Evolutionary conservation across 148 eudicot genomes (phyloP).

Genomic region (Rhododendron ferrugineum): DNA sequence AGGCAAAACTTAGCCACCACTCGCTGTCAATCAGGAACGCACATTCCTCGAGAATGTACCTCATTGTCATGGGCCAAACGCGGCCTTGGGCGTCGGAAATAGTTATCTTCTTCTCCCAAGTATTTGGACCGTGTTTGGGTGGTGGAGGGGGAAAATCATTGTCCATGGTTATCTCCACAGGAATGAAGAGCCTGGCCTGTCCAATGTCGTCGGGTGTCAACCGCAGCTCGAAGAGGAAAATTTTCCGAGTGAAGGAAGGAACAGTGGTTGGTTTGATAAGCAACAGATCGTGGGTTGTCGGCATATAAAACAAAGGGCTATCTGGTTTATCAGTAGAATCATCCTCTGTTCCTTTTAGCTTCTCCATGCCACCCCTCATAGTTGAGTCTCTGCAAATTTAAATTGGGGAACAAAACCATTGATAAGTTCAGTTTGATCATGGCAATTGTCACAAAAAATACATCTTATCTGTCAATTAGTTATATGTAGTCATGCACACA

Average conservation of each 20-base stretch:
- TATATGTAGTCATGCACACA: neutral
- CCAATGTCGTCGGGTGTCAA: neutral
- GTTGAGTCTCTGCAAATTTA: neutral
- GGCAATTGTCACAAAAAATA: neutral
- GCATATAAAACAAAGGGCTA: neutral
- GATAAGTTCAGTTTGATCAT: neutral
- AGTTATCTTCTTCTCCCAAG: neutral
- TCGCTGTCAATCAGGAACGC: neutral
- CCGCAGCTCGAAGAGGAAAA: neutral
- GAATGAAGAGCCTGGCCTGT: neutral
- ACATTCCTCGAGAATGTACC: neutral
- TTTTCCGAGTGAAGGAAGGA: neutral
- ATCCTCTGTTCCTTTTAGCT: neutral
- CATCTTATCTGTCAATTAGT: neutral
- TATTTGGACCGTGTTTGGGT: neutral
- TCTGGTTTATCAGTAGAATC: neutral
- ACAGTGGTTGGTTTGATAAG: neutral
- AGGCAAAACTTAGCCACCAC: neutral
- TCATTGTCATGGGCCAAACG: neutral
- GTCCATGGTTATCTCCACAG: neutral
- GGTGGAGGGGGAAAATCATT: neutral
- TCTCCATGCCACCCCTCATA: neutral
- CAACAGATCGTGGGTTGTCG: neutral
- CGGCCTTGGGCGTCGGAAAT: neutral
- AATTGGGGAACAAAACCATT: neutral